Evolutionary conservation across 345 rosid species (phyloP), one percentile per base, ranked within the genome.

Genomic region (Citrus sinensis): DNA sequence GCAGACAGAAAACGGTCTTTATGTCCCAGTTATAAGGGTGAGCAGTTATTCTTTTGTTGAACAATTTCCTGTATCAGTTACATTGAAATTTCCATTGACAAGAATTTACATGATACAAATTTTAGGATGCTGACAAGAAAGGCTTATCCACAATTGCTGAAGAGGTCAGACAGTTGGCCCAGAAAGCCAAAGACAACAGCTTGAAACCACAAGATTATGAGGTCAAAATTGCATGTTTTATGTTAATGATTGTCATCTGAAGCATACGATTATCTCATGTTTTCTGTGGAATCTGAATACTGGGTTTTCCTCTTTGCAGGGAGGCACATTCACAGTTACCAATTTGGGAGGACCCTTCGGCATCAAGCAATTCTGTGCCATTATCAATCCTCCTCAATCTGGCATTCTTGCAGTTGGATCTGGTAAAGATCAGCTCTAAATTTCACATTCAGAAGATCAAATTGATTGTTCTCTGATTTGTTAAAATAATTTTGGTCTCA

Each of bases 281-380:
- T 10, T 77, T 20, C 39, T 49, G 35, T 7, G 34, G 58, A 54
- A 19, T 20, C 14, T 51, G 16, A 62, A 79, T 64, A 22, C 71
- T 6, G 37, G 54, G 17, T 32, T 54, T 70, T 77, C 68, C 17
- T 61, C 14, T 70, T 79, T 83, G 60, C 94, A 96, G 97, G 97
- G 98, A 82, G 99, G 99, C 74, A 94, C 99, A 27, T 96, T 96
- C 73, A 90, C 97, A 14, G 97, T 96, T 34, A 89, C 99, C 69
- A 96, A 96, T 86, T 86, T 96, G 87, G 99, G 99, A 76, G 99
- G 99, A 60, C 97, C 99, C n/a, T 94, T 92, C 54, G 98, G 98
- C 24, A 84, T 96, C 87, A 94, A 90, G 85, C 98, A 96, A 76
- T 92, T 96, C 75, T 94, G 97, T 79, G 99, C 98, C 59, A 92